phyloP scores from a whole-genome alignment of 2,329 filamentous ascomycete genomes.

The Didymella segeticola region DNA sequence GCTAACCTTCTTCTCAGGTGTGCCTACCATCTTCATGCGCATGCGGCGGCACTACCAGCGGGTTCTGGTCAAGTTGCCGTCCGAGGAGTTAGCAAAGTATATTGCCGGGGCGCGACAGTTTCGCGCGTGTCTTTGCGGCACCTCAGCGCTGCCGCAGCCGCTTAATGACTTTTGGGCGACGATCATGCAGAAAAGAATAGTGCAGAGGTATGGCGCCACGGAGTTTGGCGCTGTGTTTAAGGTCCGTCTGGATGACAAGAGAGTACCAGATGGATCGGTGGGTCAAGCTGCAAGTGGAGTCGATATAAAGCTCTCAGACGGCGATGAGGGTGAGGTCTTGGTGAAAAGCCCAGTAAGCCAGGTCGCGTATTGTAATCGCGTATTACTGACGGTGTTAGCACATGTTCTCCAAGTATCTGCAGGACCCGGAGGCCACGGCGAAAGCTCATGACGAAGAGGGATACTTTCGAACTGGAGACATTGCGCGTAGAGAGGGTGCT shows the following conservation, averaged over 20 bases:
- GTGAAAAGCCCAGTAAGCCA: constrained; percentile 43
- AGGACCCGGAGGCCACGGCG: constrained; percentile 54
- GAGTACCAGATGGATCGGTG: constrained; percentile 40
- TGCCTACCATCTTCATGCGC: constrained; percentile 48
- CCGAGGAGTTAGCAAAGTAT: constrained; percentile 48
- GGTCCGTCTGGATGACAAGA: constrained; percentile 44
- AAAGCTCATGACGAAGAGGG: constrained; percentile 56
- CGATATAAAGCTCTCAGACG: constrained; percentile 51
- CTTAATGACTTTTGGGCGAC: constrained; percentile 60
- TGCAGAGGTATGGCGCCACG: constrained; percentile 55
- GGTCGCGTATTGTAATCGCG: neutral
- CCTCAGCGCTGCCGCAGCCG: constrained; percentile 57
- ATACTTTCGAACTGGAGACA: constrained; percentile 59
- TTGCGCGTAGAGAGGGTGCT: constrained; percentile 48
- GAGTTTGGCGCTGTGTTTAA: constrained; percentile 55
- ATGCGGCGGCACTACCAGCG: constrained; percentile 48
- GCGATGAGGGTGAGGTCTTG: constrained; percentile 58
- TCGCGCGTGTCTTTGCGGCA: constrained; percentile 54
- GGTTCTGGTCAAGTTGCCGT: constrained; percentile 36
- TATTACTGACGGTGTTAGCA: constrained; percentile 29
- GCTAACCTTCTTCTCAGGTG: constrained; percentile 46
- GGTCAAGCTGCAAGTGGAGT: constrained; percentile 50
- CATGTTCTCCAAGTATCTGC: constrained; percentile 52
- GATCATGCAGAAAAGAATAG: constrained; percentile 52
- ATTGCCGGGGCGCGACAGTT: constrained; percentile 52